A percentile compares a stretch with the other conserved stretches of the same genome.
These are phyloP conservation scores for Obelidium mucronatum DNA, from an alignment of 192 early-diverging fungal species.

Conservation along the genomic window DNA sequence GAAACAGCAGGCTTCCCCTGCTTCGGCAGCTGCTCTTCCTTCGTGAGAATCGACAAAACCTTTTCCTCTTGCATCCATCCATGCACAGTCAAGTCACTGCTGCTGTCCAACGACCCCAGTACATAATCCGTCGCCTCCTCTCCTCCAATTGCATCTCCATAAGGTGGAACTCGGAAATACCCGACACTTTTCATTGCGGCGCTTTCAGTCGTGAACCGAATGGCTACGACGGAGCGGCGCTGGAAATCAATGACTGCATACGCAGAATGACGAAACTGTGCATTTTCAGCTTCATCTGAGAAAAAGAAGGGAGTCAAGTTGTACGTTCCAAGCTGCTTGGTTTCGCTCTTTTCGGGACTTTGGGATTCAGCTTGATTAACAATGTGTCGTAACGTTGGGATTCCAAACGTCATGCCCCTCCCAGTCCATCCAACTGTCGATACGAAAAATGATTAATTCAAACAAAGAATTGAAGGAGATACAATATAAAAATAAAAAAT, in stretches of 20 bases:
- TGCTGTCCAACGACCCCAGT: too few relatives aligned
- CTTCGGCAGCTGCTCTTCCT: neutral
- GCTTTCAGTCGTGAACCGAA: neutral
- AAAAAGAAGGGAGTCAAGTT: too few relatives aligned
- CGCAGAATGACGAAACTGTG: neutral
- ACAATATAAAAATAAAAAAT: too few relatives aligned
- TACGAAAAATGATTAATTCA: too few relatives aligned
- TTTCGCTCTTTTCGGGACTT: too few relatives aligned
- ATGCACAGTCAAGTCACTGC: too few relatives aligned
- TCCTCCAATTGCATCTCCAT: slow-evolving; percentile 29
- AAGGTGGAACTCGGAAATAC: slow-evolving; percentile 18
- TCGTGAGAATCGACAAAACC: neutral
- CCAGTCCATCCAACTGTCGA: too few relatives aligned
- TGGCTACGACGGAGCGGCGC: slow-evolving; percentile 7
- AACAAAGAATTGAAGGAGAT: too few relatives aligned
- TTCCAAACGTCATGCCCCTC: too few relatives aligned
- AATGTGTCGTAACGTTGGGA: slow-evolving; percentile 1
- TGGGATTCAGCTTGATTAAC: neutral
- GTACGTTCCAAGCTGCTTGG: too few relatives aligned
- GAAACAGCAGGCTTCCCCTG: neutral
- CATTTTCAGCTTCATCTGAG: neutral
- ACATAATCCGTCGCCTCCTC: too few relatives aligned
- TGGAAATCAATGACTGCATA: slow-evolving; percentile 9
- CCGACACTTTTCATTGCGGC: slow-evolving; percentile 3
- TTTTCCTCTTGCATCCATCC: slow-evolving; percentile 11